These are phyloP conservation scores for Fragilaria crotonensis DNA, from an alignment of 108 stramenopile species.

Conservation along the genomic window DNA sequence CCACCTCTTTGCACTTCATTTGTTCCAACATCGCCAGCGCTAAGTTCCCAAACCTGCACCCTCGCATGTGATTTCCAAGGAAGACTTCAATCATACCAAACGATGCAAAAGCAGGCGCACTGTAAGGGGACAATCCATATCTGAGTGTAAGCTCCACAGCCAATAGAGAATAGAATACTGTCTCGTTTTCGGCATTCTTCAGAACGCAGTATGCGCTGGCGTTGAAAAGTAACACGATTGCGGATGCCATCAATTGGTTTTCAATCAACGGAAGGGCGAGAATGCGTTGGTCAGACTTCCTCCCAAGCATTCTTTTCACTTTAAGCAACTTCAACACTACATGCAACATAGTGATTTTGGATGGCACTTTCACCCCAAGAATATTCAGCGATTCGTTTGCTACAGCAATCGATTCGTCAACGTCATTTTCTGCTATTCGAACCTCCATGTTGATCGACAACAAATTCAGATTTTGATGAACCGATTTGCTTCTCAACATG, in stretches of 20 bases:
- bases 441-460: background rate
- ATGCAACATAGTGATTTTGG: background rate
- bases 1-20: background rate
- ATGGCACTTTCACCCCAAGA: background rate
- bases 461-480: background rate
- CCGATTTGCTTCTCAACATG: background rate
- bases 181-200: background rate
- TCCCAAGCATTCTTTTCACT: background rate
- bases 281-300: background rate
- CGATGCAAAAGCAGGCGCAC: background rate
- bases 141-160: background rate
- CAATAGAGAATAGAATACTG: background rate
- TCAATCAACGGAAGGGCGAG: background rate
- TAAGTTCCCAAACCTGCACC: background rate
- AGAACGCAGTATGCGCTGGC: background rate
- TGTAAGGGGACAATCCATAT: background rate
- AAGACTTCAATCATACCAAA: background rate
- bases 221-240: background rate
- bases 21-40: background rate
- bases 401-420: background rate
- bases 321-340: background rate
- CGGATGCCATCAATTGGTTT: background rate
- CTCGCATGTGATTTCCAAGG: background rate
- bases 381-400: background rate
- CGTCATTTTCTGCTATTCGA: background rate